phyloP scores from a whole-genome alignment of 495 filamentous ascomycete genomes.

The Aspergillus steynii region DNA sequence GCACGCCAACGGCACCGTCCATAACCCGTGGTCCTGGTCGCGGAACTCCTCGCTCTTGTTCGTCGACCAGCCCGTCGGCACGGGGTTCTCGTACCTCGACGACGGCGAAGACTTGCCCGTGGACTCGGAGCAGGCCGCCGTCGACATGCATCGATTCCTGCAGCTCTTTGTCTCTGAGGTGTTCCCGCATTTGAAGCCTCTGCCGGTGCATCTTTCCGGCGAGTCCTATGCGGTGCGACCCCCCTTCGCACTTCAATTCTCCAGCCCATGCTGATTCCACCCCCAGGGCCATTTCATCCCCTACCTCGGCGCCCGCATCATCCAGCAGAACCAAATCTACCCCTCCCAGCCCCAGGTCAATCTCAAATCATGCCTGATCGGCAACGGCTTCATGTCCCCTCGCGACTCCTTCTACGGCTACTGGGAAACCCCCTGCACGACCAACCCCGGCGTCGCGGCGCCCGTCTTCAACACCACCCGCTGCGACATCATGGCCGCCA shows the following conservation, averaged over 20 bases:
- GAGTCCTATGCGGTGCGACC: constrained; percentile 37
- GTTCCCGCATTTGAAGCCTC: constrained; percentile 33
- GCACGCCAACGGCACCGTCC: constrained; percentile 37
- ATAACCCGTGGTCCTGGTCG: constrained; percentile 50
- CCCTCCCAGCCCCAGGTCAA: constrained; percentile 28
- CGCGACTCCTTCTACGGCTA: constrained; percentile 37
- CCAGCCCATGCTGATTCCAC: constrained; percentile 9
- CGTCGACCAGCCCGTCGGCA: constrained; percentile 46
- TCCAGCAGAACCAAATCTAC: constrained; percentile 36
- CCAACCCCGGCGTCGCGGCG: constrained; percentile 38
- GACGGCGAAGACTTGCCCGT: constrained; percentile 26
- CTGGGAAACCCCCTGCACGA: constrained; percentile 48
- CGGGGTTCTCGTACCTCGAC: constrained; percentile 47
- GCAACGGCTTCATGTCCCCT: constrained; percentile 40
- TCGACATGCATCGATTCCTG: constrained; percentile 43
- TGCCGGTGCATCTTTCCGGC: constrained; percentile 35
- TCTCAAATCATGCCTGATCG: constrained; percentile 39
- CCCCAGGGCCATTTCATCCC: constrained; percentile 40
- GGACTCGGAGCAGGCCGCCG: constrained; percentile 29
- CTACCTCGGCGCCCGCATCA: constrained; percentile 33
- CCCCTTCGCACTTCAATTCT: neutral
- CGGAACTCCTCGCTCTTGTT: constrained; percentile 46
- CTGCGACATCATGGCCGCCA: constrained; percentile 44
- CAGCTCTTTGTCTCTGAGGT: constrained; percentile 42
- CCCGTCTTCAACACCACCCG: constrained; percentile 45